Evolutionary conservation across 1,284 basidiomycete genomes (phyloP).

Genomic region (Xerocomus amazonicus): DNA sequence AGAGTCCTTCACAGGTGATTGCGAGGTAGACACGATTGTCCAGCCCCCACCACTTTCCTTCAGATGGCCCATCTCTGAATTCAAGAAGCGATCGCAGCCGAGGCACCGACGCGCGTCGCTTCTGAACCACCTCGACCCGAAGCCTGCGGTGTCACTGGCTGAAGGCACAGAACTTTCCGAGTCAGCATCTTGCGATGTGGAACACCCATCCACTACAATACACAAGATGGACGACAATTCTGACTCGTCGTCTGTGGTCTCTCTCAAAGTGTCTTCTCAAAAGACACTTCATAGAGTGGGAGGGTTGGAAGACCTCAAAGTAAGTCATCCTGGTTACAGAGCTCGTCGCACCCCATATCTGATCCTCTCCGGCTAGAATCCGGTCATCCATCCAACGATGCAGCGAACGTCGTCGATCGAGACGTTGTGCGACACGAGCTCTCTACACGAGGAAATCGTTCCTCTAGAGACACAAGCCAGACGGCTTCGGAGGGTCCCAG

Average conservation of each 20-base stretch:
- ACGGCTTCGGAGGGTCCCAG: conserved; percentile 3
- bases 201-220: no score
- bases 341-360: background rate
- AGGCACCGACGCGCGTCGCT: background rate
- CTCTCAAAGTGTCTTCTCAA: background rate
- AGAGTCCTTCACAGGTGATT: conserved; percentile 3
- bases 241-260: background rate
- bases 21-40: background rate
- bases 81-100: background rate
- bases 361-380: conserved; percentile 4
- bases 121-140: background rate
- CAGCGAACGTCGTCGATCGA: conserved; percentile 4
- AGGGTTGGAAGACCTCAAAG: conserved; percentile 4
- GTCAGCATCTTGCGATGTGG: no score
- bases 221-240: background rate
- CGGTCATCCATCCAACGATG: background rate
- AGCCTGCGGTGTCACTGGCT: background rate
- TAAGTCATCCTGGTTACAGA: background rate
- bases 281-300: conserved; percentile 3
- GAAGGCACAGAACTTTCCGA: background rate
- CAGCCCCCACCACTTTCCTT: conserved; percentile 7
- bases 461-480: background rate
- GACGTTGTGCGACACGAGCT: background rate
- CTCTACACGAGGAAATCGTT: background rate
- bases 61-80: background rate